Conservation (phyloP, 2,329 filamentous ascomycete genomes). For the Botrytis fragariae region DNA sequence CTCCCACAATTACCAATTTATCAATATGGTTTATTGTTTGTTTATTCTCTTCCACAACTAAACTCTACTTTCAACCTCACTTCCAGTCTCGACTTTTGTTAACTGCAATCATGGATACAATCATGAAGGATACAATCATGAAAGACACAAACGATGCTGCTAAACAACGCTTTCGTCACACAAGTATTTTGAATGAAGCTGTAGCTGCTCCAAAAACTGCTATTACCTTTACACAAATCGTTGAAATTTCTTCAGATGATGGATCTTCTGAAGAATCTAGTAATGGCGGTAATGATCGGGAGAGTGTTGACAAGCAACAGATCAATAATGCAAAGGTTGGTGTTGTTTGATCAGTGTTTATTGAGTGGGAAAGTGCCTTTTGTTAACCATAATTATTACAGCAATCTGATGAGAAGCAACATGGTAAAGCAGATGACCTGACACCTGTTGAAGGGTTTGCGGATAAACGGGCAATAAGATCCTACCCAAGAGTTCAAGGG, state of each 20-base stretch:
- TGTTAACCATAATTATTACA: background rate
- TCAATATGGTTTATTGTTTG: background rate
- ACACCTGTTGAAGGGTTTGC: background rate
- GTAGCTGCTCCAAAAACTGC: background rate
- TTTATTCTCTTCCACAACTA: background rate
- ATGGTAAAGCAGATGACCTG: background rate
- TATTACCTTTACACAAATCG: background rate
- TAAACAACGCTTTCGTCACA: background rate
- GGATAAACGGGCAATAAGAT: background rate
- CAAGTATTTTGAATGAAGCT: background rate
- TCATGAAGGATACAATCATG: background rate
- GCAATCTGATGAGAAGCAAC: background rate
- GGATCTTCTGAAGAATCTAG: background rate
- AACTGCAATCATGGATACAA: background rate
- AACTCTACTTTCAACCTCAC: background rate
- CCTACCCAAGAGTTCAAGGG: background rate
- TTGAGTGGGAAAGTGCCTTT: background rate
- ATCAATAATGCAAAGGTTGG: background rate
- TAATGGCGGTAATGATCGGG: background rate
- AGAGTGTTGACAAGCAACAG: background rate
- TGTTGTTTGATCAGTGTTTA: background rate
- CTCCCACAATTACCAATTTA: background rate
- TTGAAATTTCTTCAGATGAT: slow-evolving; percentile 9
- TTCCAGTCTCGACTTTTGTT: background rate
- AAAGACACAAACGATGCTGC: background rate